Evolutionary conservation across 768 basidiomycete species (phyloP), one percentile per base, ranked within the genome.

Genomic region (Mycena haematopus): DNA sequence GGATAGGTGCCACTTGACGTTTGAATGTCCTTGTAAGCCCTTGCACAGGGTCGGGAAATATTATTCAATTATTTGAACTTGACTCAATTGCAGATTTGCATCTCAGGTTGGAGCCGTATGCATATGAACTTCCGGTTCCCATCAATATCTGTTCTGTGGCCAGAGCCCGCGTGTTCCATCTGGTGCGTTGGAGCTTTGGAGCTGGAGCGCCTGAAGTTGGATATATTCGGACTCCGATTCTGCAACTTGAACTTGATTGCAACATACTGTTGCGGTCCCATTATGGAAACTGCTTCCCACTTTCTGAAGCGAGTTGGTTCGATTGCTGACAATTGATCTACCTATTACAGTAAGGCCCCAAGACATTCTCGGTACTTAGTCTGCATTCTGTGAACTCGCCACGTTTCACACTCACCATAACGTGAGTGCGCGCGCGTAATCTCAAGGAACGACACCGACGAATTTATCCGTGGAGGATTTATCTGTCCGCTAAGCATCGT

Each of bases 161-260:
- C 19, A 15, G 13, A 21, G 31, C 44, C 33, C 56, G 56, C 38
- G 2, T 13, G 15, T 19, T 3, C 46, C 29, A 56, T 57, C 31
- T 40, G 56, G 56, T 29, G 38, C 47, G 25, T 40, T 52, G 56
- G 47, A 50, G 47, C 29, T n/a, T 52, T 40, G 53, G 54, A 50
- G 60, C 29, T 19, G 25, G 7, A 45, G 15, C 44, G 47, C 52
- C 21, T 19, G 25, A 21, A 45, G n/a, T 8, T 45, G n/a, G 53
- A 42, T n/a, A 14, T 36, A 3, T 24, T 27, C 54, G 25, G 29
- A 44, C 53, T 33, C 38, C 46, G 56, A 55, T 21, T 17, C 8
- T 36, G 14, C 13, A 36, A 36, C 3, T 36, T 19, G 24, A 51
- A 31, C 36, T 50, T n/a, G 35, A 9, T 27, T 31, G 52, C 52